A percentile compares a stretch with the other conserved stretches of the same genome.
Conservation (phyloP, 2,329 filamentous ascomycete genomes). For the Botrytis squamosa region DNA sequence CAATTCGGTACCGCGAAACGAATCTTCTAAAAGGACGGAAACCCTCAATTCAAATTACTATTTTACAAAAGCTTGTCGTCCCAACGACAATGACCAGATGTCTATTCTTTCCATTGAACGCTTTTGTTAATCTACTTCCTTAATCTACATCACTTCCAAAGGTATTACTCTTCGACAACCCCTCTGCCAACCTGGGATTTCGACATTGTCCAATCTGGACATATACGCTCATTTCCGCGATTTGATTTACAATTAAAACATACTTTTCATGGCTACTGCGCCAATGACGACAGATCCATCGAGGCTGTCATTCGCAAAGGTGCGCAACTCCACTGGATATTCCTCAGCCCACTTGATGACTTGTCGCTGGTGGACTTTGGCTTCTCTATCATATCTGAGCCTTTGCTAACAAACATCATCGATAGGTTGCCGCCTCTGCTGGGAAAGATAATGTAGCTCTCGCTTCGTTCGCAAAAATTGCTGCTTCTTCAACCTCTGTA, state of each 20-base stretch:
- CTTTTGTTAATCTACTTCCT: slow-evolving; percentile 40
- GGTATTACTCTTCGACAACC: slow-evolving; percentile 31
- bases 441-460: slow-evolving; percentile 42
- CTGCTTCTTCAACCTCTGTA: slow-evolving; percentile 35
- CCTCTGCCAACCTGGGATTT: slow-evolving; percentile 37
- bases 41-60: neutral
- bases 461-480: slow-evolving; percentile 37
- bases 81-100: slow-evolving; percentile 41
- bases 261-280: slow-evolving; percentile 47
- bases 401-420: neutral
- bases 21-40: slow-evolving; percentile 6
- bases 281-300: slow-evolving; percentile 48
- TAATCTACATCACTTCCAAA: slow-evolving; percentile 36
- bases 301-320: slow-evolving; percentile 76
- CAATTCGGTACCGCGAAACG: slow-evolving; percentile 16
- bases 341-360: slow-evolving; percentile 9
- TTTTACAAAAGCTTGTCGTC: slow-evolving; percentile 31
- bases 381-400: neutral
- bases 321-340: slow-evolving; percentile 42
- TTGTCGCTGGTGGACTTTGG: slow-evolving; percentile 5
- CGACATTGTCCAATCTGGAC: slow-evolving; percentile 37
- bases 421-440: slow-evolving; percentile 52
- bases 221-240: slow-evolving; percentile 35
- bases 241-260: slow-evolving; percentile 25
- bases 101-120: slow-evolving; percentile 39